Base-by-base conservation (phyloP, 2,329 filamentous ascomycete genomes). In the Scytalidium lignicola region DNA sequence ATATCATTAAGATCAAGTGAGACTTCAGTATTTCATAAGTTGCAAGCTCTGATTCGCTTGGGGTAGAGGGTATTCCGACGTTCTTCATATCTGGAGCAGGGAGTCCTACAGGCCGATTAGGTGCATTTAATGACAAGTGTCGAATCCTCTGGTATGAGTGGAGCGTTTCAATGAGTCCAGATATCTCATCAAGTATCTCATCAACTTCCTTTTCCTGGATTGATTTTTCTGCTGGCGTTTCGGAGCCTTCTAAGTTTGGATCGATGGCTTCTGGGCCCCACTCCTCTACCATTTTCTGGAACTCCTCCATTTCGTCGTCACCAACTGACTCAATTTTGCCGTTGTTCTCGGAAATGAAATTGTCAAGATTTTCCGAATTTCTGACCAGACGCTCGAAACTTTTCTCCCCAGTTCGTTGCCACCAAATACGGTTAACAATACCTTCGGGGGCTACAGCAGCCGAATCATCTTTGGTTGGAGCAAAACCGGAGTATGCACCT, bases 71-170 rank as follows among this genome's bases (percentile, higher is more conserved):
- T 6, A 77, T 83, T 20, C 85, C 82, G 3, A 71, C 65, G 43
- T 72, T 60, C 4, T 69, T 67, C 8, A 68, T 69, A 43, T 84
- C 81, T 10, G 82, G 76, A 8, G 86, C 75, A 70, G 86, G 85
- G 3, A 84, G 79, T 45, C 78, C 75, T 2, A 75, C 75, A 55
- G 78, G 78, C 17, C 80, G 74, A 56, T 76, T 80, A 58, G 84
- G 78, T 50, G 81, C 82, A 49, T 73, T 83, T 19, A 90, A 67
- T 2, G 81, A 81, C 41, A 86, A 75, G 59, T 90, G 88, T 51
- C 88, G 85, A 63, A 89, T 90, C 54, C 86, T 80, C 68, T 92
- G 88, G 64, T 88, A 85, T 0, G 88, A 92, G 18, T 86, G 76
- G 9, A 92, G 72, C 1, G 86, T 90, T 64, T 90, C 82, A 46